These are phyloP conservation scores for Sambucus nigra DNA, from an alignment of 129 eudicot genomes.

Conservation along the genomic window DNA sequence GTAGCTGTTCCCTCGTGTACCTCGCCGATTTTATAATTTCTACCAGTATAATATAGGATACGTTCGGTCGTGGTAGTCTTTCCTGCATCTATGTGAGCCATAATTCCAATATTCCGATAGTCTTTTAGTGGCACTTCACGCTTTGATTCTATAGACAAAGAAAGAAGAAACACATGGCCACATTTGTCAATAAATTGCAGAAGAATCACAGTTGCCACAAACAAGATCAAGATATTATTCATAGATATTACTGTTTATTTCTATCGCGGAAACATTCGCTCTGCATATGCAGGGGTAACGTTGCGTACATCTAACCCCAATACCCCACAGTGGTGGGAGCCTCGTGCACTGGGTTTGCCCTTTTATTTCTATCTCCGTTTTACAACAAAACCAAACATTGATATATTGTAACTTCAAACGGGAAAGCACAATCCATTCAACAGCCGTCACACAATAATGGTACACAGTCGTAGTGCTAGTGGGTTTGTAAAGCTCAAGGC, in stretches of 20 bases:
- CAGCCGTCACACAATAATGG: too few species aligned
- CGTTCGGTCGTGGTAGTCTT: slow-evolving; percentile 97
- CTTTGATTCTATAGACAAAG: slow-evolving; percentile 39
- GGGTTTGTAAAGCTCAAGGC: too few species aligned
- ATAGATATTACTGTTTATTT: too few species aligned
- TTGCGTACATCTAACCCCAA: too few species aligned
- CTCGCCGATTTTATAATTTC: slow-evolving; percentile 93
- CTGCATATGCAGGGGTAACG: too few species aligned
- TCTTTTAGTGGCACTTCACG: slow-evolving; percentile 63
- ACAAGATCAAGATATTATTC: too few species aligned
- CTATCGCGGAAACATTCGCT: too few species aligned
- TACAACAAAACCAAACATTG: too few species aligned
- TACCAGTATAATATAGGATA: slow-evolving; percentile 79
- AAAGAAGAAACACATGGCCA: neutral
- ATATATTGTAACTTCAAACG: neutral
- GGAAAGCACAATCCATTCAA: neutral
- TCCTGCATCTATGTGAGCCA: slow-evolving; percentile 99
- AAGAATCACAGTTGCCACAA: neutral
- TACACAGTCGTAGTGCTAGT: too few species aligned
- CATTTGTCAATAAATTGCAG: neutral
- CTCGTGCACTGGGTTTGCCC: too few species aligned
- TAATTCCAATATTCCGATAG: slow-evolving; percentile 92
- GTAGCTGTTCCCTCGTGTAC: slow-evolving; percentile 99
- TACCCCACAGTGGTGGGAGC: too few species aligned
- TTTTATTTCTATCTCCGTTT: too few species aligned